Percentiles rank a stretch among this genome's conserved stretches.
phyloP scores from a whole-genome alignment of 768 basidiomycete species.

The Pisolithus sp. region DNA sequence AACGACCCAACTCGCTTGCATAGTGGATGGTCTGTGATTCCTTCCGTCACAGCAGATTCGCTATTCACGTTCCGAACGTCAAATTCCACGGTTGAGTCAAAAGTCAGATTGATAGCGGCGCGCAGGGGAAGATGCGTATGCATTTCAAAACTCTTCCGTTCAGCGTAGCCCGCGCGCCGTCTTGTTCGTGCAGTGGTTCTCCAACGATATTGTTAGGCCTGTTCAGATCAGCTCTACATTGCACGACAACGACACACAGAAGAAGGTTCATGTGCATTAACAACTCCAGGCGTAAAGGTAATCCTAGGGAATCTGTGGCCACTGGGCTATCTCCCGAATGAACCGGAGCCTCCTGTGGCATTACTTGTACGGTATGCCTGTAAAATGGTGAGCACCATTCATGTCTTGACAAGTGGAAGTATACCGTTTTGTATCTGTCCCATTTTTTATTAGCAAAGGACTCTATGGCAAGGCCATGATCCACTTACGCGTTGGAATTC shows the following conservation, averaged over 20 bases:
- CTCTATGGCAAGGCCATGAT: constrained; percentile 2
- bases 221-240: too few species aligned
- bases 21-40: too few species aligned
- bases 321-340: background rate
- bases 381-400: constrained; percentile 1
- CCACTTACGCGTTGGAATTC: constrained; percentile 81
- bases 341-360: background rate
- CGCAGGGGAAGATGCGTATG: too few species aligned
- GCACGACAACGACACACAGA: too few species aligned
- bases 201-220: too few species aligned
- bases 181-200: too few species aligned
- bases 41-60: too few species aligned
- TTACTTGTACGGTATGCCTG: constrained; percentile 29
- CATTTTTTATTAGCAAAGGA: constrained; percentile 4
- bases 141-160: too few species aligned
- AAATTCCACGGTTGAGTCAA: constrained; percentile 1
- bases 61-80: too few species aligned
- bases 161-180: too few species aligned
- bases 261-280: background rate
- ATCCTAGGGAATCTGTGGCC: background rate
- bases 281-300: background rate
- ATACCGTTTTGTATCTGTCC: constrained; percentile 45
- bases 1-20: too few species aligned
- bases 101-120: too few species aligned
- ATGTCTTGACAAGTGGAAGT: constrained; percentile 3